phyloP scores from a whole-genome alignment of 2,329 filamentous ascomycete genomes.

The Zelopaecilomyces penicillatus region DNA sequence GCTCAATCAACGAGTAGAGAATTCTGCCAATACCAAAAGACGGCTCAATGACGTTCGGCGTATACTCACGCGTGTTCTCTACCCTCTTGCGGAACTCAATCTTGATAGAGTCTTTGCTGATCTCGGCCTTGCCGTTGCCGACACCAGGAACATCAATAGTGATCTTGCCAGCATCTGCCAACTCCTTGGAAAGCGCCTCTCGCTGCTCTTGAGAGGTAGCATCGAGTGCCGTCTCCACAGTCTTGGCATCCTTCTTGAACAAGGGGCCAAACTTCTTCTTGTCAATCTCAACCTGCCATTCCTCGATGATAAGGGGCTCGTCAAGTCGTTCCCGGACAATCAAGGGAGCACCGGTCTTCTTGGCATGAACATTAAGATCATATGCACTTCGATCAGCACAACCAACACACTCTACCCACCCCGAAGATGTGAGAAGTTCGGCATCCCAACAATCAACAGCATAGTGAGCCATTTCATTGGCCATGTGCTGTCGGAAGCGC shows the following conservation, averaged over 20 bases:
- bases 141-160: constrained; percentile 63
- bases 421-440: constrained; percentile 81
- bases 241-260: constrained; percentile 91
- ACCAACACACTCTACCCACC: constrained; percentile 97
- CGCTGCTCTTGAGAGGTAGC: constrained; percentile 71
- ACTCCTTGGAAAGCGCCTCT: constrained; percentile 67
- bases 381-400: constrained; percentile 95
- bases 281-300: constrained; percentile 80
- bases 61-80: constrained; percentile 84
- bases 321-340: constrained; percentile 75
- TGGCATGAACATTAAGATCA: constrained; percentile 84
- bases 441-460: constrained; percentile 97
- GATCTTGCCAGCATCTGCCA: constrained; percentile 67
- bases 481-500: constrained; percentile 95
- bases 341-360: constrained; percentile 81
- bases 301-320: constrained; percentile 70
- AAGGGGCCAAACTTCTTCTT: constrained; percentile 94
- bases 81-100: constrained; percentile 78
- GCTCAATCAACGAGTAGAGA: constrained; percentile 86
- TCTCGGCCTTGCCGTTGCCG: constrained; percentile 64
- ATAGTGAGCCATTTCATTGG: constrained; percentile 73
- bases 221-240: constrained; percentile 71
- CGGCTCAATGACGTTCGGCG: constrained; percentile 92
- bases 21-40: constrained; percentile 97
- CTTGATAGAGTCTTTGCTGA: constrained; percentile 69